Evolutionary conservation across 2,329 filamentous ascomycete genomes (phyloP), one percentile per base, ranked within the genome.

Genomic region (Trichophyton verrucosum): DNA sequence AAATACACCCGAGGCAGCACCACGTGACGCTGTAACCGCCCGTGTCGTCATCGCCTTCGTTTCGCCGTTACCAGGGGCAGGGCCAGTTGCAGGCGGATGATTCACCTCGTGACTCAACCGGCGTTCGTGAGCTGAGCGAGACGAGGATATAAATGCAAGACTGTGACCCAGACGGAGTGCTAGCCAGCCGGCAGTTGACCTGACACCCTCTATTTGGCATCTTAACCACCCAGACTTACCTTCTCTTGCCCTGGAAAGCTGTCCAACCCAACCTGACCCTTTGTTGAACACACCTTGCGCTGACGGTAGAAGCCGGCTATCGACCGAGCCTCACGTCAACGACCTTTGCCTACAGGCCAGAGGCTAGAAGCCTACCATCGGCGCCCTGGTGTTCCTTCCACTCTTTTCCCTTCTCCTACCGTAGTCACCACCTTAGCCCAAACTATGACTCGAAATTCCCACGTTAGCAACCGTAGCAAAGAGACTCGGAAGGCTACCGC

Each of bases 1-100:
- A 55, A 55, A 55, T 55, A 55, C 51, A 36, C 20, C 27, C 51
- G 15, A 55, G 27, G 30, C 15, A 36, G 27, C 11, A 36, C 51
- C 51, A 55, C 51, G 51, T 55, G 51, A 55, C 27, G n/a, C 17
- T 15, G 22, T 33, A 30, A 24, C 51, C 51, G 24, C 27, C 27
- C 13, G 51, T 55, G 51, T 55, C 51, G 51, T 55, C 51, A 55
- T 55, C 51, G 51, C 2, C 3, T 22, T 15, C 6, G 46, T 55
- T 55, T 55, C 30, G 27, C 51, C 51, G 51, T 55, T 55, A 55
- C 51, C 51, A 55, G 51, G 51, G 51, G 51, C 22, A 36, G 27
- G 7, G 51, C 33, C 33, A 20, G 46, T 9, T 11, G 22, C 46
- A n/a, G 51, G 30, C 3, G 15, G 51, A 36, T 55, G 51, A 55